phyloP scores from a whole-genome alignment of 2,329 filamentous ascomycete genomes.

The Talaromyces sp. region DNA sequence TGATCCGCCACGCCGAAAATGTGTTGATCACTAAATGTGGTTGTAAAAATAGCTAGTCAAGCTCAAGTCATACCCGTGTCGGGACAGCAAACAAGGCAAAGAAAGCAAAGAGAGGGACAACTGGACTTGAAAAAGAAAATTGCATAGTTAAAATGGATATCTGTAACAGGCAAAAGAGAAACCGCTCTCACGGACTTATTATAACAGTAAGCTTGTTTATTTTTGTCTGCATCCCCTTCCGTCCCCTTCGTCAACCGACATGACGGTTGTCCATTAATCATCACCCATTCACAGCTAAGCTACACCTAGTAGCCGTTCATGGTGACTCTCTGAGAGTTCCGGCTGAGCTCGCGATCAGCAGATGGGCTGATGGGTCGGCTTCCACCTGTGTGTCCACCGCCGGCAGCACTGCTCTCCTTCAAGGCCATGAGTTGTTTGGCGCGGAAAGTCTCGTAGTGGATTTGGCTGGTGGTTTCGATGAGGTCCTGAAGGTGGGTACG shows the following conservation, averaged over 20 bases:
- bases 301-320: slow-evolving; percentile 90
- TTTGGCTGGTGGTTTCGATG: slow-evolving; percentile 98
- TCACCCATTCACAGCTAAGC: neutral
- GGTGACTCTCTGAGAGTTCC: slow-evolving; percentile 93
- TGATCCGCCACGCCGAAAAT: too few relatives aligned
- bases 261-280: slow-evolving; percentile 3
- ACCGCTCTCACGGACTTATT: slow-evolving; percentile 15
- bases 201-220: slow-evolving; percentile 12
- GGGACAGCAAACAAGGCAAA: neutral
- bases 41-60: slow-evolving; percentile 3
- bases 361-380: slow-evolving; percentile 93
- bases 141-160: slow-evolving; percentile 21
- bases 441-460: slow-evolving; percentile 99
- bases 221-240: slow-evolving; percentile 14
- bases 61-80: neutral
- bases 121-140: slow-evolving; percentile 8
- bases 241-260: slow-evolving; percentile 9
- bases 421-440: slow-evolving; percentile 96
- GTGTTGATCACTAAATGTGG: neutral
- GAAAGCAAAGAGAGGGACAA: slow-evolving; percentile 7
- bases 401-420: slow-evolving; percentile 94
- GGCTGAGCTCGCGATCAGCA: slow-evolving; percentile 92
- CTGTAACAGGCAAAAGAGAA: slow-evolving; percentile 19
- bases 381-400: slow-evolving; percentile 55
- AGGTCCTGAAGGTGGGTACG: slow-evolving; percentile 97